phyloP scores from a whole-genome alignment of 2,329 filamentous ascomycete species.

The Hymenoscyphus infarciens region DNA sequence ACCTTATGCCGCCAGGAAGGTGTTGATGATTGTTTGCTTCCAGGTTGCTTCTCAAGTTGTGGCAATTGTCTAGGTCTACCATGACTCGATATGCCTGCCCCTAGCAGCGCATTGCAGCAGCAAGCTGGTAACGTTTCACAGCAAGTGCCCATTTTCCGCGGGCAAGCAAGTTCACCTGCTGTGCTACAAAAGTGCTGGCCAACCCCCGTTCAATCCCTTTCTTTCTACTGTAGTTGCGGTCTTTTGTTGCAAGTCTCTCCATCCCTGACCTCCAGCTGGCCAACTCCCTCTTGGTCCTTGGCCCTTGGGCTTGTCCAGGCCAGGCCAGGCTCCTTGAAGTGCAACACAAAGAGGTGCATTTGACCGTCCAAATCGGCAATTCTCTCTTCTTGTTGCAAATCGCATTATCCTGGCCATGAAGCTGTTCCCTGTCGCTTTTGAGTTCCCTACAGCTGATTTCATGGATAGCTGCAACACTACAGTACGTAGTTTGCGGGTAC shows the following conservation, averaged over 20 bases:
- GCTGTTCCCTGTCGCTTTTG: not conserved
- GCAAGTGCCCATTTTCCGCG: not conserved
- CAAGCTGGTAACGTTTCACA: slow-evolving; percentile 5
- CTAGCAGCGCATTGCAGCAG: slow-evolving; percentile 3
- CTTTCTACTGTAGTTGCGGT: not conserved
- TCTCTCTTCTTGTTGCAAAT: slow-evolving; percentile 4
- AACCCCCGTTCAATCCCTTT: not conserved
- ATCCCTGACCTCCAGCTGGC: slow-evolving; percentile 1
- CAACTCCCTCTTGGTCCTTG: too few species aligned
- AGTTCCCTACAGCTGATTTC: not conserved
- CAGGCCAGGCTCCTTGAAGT: not conserved
- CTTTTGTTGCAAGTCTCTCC: slow-evolving; percentile 4
- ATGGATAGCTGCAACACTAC: slow-evolving; percentile 2
- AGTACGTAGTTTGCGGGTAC: not conserved
- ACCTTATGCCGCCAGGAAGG: not conserved
- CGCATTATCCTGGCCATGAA: slow-evolving; percentile 3
- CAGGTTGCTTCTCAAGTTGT: not conserved
- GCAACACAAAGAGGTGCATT: not conserved
- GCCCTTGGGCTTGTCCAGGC: not conserved
- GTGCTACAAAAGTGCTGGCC: slow-evolving; percentile 1
- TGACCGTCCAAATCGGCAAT: not conserved
- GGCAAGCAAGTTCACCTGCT: not conserved
- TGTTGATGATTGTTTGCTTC: not conserved
- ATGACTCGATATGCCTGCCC: slow-evolving; percentile 5
- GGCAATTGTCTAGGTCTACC: not conserved